Evolutionary conservation across 805 yeast species (phyloP).

Genomic region (Kodamaea kakaduensis): DNA sequence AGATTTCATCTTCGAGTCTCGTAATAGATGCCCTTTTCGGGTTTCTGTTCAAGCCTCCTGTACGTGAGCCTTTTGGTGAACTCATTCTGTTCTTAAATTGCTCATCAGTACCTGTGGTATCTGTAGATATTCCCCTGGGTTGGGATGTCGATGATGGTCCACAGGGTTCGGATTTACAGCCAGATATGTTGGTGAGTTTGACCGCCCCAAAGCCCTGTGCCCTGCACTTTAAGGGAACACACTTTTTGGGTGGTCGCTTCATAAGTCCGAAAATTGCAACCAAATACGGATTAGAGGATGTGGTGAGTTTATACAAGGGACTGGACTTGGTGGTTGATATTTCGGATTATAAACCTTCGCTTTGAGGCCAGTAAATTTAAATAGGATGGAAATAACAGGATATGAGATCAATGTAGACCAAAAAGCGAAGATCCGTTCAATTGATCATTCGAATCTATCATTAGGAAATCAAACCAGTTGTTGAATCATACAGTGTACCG

Average conservation of each 20-base stretch:
- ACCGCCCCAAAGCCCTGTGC: constrained; percentile 96
- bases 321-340: constrained; percentile 32
- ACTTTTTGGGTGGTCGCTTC: constrained; percentile 90
- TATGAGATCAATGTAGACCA: too few relatives aligned
- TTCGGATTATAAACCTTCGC: not conserved
- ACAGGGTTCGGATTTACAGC: constrained; percentile 44
- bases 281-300: constrained; percentile 64
- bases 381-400: too few relatives aligned
- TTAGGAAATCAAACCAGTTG: too few relatives aligned
- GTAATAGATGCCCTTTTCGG: constrained; percentile 85
- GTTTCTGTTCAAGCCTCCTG: constrained; percentile 86
- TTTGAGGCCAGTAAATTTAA: too few relatives aligned
- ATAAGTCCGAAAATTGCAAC: constrained; percentile 62
- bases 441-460: too few relatives aligned
- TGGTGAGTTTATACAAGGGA: constrained; percentile 25
- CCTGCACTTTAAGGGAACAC: constrained; percentile 41
- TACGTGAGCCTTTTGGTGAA: constrained; percentile 70
- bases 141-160: constrained; percentile 97
- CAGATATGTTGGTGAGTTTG: constrained; percentile 69
- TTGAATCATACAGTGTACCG: too few relatives aligned
- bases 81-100: constrained; percentile 24
- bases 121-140: constrained; percentile 92
- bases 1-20: constrained; percentile 13
- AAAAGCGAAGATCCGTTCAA: too few relatives aligned
- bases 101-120: constrained; percentile 59